phyloP scores from a whole-genome alignment of 805 yeast species.

The Ogataea siamensis region DNA sequence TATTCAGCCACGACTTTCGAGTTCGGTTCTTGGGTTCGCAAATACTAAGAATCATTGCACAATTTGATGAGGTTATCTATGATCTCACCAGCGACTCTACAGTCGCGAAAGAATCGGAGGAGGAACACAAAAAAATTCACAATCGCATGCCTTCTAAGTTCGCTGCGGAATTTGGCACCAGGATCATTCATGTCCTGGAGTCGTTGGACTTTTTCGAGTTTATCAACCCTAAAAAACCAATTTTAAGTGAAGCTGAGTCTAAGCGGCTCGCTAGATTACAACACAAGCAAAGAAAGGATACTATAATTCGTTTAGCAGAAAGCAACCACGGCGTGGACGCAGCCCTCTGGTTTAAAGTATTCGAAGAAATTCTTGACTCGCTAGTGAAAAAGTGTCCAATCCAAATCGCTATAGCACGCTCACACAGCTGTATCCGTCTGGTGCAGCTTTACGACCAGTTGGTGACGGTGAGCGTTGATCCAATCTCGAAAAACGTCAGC shows the following conservation, averaged over 20 bases:
- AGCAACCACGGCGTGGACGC: constrained; percentile 94
- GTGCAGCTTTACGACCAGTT: constrained; percentile 81
- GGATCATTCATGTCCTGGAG: constrained; percentile 75
- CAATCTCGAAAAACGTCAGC: constrained; percentile 20
- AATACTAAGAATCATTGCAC: constrained; percentile 74
- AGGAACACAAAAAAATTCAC: constrained; percentile 36
- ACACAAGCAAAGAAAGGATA: constrained; percentile 55
- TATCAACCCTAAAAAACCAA: constrained; percentile 48
- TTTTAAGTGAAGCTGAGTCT: constrained; percentile 73
- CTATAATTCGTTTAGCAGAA: constrained; percentile 77
- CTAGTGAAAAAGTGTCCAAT: constrained; percentile 84
- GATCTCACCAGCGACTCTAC: constrained; percentile 35
- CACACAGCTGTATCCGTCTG: constrained; percentile 82
- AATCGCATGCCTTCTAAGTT: constrained; percentile 64
- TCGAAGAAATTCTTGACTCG: constrained; percentile 68
- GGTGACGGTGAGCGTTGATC: constrained; percentile 50
- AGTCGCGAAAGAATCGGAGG: constrained; percentile 13
- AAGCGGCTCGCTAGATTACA: constrained; percentile 64
- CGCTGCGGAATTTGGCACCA: constrained; percentile 75
- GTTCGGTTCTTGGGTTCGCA: constrained; percentile 74
- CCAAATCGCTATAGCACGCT: constrained; percentile 89
- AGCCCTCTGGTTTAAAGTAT: constrained; percentile 91
- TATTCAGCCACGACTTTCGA: constrained; percentile 81
- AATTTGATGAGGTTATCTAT: constrained; percentile 79
- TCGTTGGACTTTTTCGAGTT: constrained; percentile 64